These are phyloP conservation scores for Catharanthus roseus DNA, from an alignment of 257 asterid genomes.

Conservation along the genomic window DNA sequence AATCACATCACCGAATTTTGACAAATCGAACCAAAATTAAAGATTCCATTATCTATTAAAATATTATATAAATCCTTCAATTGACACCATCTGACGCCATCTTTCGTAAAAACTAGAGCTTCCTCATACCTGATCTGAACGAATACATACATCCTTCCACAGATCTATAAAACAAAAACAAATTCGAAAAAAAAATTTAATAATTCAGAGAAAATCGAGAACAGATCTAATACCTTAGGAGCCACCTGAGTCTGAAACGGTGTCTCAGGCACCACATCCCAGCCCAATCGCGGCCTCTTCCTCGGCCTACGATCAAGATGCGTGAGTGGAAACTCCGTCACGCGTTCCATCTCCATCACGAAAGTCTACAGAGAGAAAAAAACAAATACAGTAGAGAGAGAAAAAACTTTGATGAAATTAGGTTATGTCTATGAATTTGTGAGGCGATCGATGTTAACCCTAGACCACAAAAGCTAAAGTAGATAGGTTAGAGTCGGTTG, in stretches of 20 bases:
- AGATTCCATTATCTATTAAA: neutral
- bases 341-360: constrained; percentile 91
- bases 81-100: neutral
- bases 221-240: neutral
- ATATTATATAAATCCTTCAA: neutral
- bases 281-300: constrained; percentile 78
- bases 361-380: constrained; percentile 20
- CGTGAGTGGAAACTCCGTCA: constrained; percentile 57
- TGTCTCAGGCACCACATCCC: constrained; percentile 74
- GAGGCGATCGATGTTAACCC: neutral
- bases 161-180: neutral
- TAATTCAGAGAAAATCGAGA: neutral
- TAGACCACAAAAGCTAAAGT: neutral
- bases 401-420: neutral
- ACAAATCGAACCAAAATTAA: neutral
- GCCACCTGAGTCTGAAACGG: constrained; percentile 6
- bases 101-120: neutral
- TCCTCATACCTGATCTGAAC: neutral
- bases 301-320: constrained; percentile 73
- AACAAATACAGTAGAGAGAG: constrained; percentile 1
- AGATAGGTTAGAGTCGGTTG: neutral
- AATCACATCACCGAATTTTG: neutral
- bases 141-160: neutral
- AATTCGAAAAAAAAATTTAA: neutral
- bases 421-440: neutral